Percentiles rank a stretch among this genome's conserved stretches.
phyloP scores from a whole-genome alignment of 768 basidiomycete species.

The Paxillus ammoniavirescens region DNA sequence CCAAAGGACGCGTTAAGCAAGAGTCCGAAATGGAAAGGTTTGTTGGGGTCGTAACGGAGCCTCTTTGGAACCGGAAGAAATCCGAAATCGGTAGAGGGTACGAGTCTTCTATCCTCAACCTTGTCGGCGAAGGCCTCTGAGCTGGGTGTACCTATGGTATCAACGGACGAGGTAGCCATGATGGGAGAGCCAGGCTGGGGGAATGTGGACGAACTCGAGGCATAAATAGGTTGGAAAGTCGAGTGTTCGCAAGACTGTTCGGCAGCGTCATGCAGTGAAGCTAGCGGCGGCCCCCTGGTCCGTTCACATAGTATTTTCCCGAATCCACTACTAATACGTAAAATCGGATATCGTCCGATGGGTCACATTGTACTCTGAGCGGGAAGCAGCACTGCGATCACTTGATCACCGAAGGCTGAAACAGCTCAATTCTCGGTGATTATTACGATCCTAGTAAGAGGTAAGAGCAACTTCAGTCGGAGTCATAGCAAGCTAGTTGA shows the following conservation, averaged over 20 bases:
- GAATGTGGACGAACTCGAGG: background rate
- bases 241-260: background rate
- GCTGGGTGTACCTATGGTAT: background rate
- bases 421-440: no score
- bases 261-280: no score
- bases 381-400: no score
- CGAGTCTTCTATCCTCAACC: background rate
- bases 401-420: no score
- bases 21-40: constrained; percentile 51
- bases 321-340: no score
- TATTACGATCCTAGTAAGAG: no score
- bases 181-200: background rate
- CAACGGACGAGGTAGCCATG: constrained; percentile 17
- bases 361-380: no score
- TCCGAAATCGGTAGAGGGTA: constrained; percentile 48
- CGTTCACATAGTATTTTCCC: no score
- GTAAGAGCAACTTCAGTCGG: no score
- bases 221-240: constrained; percentile 14
- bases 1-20: constrained; percentile 60
- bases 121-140: background rate
- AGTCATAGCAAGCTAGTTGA: no score
- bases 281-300: no score
- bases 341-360: no score
- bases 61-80: constrained; percentile 61
- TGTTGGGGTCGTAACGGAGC: constrained; percentile 50